A percentile compares a stretch with the other conserved stretches of the same genome.
phyloP scores from a whole-genome alignment of 2,329 filamentous ascomycete genomes.

The Pseudogymnoascus sp. region DNA sequence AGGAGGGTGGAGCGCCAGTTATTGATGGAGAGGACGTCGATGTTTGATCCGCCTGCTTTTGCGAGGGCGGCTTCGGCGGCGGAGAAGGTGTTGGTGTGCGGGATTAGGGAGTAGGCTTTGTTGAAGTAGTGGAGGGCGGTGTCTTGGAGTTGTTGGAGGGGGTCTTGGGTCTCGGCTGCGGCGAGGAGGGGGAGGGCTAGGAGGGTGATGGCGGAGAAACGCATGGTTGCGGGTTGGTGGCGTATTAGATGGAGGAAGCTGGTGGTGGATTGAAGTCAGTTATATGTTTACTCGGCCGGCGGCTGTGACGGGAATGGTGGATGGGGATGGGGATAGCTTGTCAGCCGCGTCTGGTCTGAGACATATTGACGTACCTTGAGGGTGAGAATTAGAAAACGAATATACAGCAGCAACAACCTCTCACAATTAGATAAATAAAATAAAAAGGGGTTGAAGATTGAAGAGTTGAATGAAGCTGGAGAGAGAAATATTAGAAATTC shows the following conservation, averaged over 20 bases:
- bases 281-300: not conserved
- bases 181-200: conserved; percentile 50
- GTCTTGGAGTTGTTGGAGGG: conserved; percentile 50
- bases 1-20: conserved; percentile 66
- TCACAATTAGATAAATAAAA: conserved; percentile 1
- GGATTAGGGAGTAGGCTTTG: conserved; percentile 48
- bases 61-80: conserved; percentile 39
- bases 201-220: conserved; percentile 44
- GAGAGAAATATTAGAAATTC: not conserved
- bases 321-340: not conserved
- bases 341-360: not conserved
- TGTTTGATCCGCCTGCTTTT: conserved; percentile 42
- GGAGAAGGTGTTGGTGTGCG: conserved; percentile 37
- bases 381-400: conserved; percentile 12
- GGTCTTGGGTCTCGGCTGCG: conserved; percentile 43
- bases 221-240: conserved; percentile 37
- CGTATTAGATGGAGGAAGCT: not conserved
- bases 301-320: not conserved
- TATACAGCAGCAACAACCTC: not conserved
- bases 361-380: conserved; percentile 1
- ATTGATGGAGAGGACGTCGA: conserved; percentile 54
- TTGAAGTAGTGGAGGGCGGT: conserved; percentile 58
- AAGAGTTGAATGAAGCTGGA: not conserved
- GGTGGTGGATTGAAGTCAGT: not conserved
- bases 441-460: not conserved